phyloP scores from a whole-genome alignment of 768 basidiomycete species.

The Punctularia strigosozonata region DNA sequence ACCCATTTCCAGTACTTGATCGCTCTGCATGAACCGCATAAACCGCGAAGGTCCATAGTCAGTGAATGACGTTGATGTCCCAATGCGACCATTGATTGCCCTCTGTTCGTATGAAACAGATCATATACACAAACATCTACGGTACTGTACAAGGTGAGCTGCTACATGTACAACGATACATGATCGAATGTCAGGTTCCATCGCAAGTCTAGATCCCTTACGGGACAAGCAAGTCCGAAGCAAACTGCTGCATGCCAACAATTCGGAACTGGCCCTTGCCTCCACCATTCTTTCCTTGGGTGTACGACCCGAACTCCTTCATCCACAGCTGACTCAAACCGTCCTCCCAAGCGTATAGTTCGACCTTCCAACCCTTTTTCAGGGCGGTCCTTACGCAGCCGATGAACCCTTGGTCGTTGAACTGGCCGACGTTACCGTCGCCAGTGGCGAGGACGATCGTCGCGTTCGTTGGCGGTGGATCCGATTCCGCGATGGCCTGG shows the following conservation, averaged over 20 bases:
- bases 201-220: not conserved
- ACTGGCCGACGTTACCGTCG: constrained; percentile 86
- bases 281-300: too few species aligned
- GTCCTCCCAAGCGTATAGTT: constrained; percentile 86
- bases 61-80: too few species aligned
- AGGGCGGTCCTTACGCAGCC: constrained; percentile 80
- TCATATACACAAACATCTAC: too few species aligned
- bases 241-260: not conserved
- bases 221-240: not conserved
- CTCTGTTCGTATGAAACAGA: too few species aligned
- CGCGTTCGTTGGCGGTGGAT: constrained; percentile 48
- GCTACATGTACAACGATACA: too few species aligned
- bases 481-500: constrained; percentile 66
- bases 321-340: constrained; percentile 73
- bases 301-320: constrained; percentile 62
- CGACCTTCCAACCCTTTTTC: constrained; percentile 88
- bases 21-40: too few species aligned
- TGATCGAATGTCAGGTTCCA: not conserved
- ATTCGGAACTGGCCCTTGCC: not conserved
- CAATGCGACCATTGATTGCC: too few species aligned
- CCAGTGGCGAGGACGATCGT: constrained; percentile 91
- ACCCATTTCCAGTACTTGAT: too few species aligned
- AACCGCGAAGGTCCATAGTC: too few species aligned
- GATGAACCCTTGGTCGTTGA: constrained; percentile 87
- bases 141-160: too few species aligned